Evolutionary conservation across 192 early-diverging fungal species (phyloP).

Genomic region (Gigaspora rosea): DNA sequence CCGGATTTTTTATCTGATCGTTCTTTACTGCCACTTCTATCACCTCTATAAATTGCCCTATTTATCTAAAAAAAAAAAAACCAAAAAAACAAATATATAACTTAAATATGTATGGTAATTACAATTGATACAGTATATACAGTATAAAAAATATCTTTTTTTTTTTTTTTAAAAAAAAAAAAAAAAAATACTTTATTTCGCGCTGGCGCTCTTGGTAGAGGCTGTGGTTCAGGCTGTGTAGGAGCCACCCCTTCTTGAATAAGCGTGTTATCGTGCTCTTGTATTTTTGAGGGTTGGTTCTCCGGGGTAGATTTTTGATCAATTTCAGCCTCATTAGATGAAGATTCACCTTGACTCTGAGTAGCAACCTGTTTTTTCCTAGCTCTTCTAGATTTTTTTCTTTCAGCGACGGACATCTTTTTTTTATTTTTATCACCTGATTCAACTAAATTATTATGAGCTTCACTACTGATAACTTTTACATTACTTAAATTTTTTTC

Average conservation of each 20-base stretch:
- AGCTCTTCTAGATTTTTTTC: constrained; percentile 2
- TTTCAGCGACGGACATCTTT: constrained; percentile 1
- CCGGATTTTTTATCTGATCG: background rate
- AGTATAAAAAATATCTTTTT: too few species aligned
- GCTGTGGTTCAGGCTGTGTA: background rate
- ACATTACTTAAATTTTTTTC: background rate
- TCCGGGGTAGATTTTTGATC: background rate
- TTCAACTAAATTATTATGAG: background rate
- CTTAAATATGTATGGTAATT: background rate
- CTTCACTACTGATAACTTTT: background rate
- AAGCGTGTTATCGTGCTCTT: background rate
- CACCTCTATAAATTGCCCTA: background rate
- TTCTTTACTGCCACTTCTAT: background rate
- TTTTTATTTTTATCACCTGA: background rate
- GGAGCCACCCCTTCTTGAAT: background rate
- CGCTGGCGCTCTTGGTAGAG: background rate
- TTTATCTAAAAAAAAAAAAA: background rate
- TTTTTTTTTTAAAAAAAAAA: too few species aligned
- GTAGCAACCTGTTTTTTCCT: background rate
- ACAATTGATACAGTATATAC: background rate
- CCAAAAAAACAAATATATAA: too few species aligned
- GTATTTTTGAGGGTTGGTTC: background rate
- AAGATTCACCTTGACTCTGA: background rate
- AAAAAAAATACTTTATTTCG: background rate
- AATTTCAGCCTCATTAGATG: constrained; percentile 3